Conservation (phyloP, 2,329 filamentous ascomycete genomes). For the Bertia moriformis region DNA sequence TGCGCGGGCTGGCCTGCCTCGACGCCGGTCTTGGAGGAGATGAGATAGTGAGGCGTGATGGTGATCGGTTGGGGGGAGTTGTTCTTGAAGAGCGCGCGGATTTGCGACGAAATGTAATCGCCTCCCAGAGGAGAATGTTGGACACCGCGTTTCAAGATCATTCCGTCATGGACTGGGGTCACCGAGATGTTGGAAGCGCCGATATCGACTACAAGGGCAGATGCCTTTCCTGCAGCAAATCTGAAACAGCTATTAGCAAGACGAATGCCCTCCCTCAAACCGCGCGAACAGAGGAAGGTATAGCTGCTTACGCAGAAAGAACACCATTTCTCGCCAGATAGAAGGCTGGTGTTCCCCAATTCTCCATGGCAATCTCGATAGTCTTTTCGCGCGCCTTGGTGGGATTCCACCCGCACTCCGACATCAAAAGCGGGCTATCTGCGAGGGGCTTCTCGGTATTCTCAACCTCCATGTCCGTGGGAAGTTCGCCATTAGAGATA, state of each 20-base stretch:
- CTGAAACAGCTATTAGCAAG: not conserved
- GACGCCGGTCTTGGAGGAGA: constrained; percentile 46
- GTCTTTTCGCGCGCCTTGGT: constrained; percentile 51
- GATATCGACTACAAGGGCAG: constrained; percentile 52
- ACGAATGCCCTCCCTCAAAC: no score
- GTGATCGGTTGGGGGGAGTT: constrained; percentile 12
- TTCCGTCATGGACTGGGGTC: constrained; percentile 52
- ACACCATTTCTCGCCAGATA: constrained; percentile 52
- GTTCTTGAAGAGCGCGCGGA: constrained; percentile 20
- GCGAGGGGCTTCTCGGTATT: constrained; percentile 21
- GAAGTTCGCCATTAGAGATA: not conserved
- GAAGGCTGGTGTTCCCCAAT: constrained; percentile 54
- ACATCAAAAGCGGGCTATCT: constrained; percentile 54
- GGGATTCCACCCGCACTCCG: constrained; percentile 52
- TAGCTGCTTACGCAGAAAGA: constrained; percentile 38
- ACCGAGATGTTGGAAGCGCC: constrained; percentile 51
- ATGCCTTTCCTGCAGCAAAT: constrained; percentile 45
- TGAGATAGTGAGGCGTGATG: constrained; percentile 50
- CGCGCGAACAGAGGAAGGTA: not conserved
- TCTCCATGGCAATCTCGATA: constrained; percentile 59
- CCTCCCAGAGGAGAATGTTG: constrained; percentile 49
- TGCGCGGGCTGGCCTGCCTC: constrained; percentile 46
- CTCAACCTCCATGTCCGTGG: constrained; percentile 1
- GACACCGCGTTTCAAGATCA: constrained; percentile 45
- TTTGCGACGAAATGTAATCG: constrained; percentile 50